Conservation (phyloP, 345 rosid species). For the Chamaenerion angustifolium region DNA sequence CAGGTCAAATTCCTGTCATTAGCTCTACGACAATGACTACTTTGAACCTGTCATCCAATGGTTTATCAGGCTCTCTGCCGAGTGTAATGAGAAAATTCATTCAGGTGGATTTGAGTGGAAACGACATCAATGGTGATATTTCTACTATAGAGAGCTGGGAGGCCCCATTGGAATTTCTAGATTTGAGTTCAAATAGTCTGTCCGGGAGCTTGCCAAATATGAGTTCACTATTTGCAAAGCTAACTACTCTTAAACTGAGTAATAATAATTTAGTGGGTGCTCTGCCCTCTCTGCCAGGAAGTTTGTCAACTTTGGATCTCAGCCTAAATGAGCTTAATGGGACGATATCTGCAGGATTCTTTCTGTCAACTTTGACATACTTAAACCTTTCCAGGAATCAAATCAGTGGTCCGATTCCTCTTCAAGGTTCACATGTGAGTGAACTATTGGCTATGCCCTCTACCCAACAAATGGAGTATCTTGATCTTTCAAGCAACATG, state of each 20-base stretch:
- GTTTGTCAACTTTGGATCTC: slow-evolving; percentile 51
- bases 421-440: slow-evolving; percentile 39
- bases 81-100: slow-evolving; percentile 24
- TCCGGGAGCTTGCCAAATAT: slow-evolving; percentile 59
- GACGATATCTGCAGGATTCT: slow-evolving; percentile 44
- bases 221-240: slow-evolving; percentile 34
- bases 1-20: slow-evolving; percentile 54
- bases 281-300: slow-evolving; percentile 46
- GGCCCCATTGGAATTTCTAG: slow-evolving; percentile 49
- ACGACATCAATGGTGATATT: slow-evolving; percentile 47
- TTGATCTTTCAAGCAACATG: slow-evolving; percentile 79
- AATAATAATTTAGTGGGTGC: slow-evolving; percentile 53
- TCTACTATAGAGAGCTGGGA: slow-evolving; percentile 54
- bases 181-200: slow-evolving; percentile 74
- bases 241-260: slow-evolving; percentile 40
- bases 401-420: slow-evolving; percentile 55
- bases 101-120: slow-evolving; percentile 59
- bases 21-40: slow-evolving; percentile 47
- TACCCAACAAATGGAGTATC: slow-evolving; percentile 49
- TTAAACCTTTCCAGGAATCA: slow-evolving; percentile 76
- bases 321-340: slow-evolving; percentile 64
- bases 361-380: slow-evolving; percentile 38
- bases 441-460: slow-evolving; percentile 37
- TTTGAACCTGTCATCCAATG: slow-evolving; percentile 72
- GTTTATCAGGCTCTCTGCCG: slow-evolving; percentile 60